phyloP scores from a whole-genome alignment of 1,139 yeast genomes.

The Pichia kudriavzevii region DNA sequence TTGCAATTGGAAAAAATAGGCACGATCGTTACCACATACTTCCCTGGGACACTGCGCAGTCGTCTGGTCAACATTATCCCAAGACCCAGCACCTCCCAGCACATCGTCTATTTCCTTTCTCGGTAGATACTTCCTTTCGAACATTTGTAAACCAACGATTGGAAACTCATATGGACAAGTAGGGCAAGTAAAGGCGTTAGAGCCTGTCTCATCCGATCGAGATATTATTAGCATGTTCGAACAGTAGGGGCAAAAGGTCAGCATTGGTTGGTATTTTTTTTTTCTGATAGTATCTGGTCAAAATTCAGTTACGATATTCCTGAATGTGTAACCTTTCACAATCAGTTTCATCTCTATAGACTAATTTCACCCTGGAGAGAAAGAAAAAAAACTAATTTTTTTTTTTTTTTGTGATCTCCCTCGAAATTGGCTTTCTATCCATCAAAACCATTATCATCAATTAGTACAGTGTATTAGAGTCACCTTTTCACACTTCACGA shows the following conservation, averaged over 20 bases:
- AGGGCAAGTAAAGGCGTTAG: constrained; percentile 63
- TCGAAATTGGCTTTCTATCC: too few relatives aligned
- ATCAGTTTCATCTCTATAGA: too few relatives aligned
- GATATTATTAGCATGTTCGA: constrained; percentile 72
- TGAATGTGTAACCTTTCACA: too few relatives aligned
- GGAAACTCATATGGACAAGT: constrained; percentile 95
- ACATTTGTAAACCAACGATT: constrained; percentile 74
- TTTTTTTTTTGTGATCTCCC: too few relatives aligned
- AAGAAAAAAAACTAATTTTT: too few relatives aligned
- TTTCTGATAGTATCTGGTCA: too few relatives aligned
- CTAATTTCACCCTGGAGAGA: too few relatives aligned
- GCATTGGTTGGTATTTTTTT: constrained; percentile 37
- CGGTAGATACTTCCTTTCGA: constrained; percentile 72
- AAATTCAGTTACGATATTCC: too few relatives aligned
- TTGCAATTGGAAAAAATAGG: constrained; percentile 94
- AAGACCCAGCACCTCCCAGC: constrained; percentile 93
- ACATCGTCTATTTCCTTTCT: constrained; percentile 94
- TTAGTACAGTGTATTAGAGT: too few relatives aligned
- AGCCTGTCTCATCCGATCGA: constrained; percentile 30
- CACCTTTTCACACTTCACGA: too few relatives aligned
- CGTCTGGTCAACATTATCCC: constrained; percentile 97
- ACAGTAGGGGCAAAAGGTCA: constrained; percentile 91
- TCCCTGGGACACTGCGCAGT: constrained; percentile 85
- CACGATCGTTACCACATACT: constrained; percentile 80
- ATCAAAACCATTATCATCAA: too few relatives aligned